Percentiles rank a stretch among this genome's conserved stretches.
Evolutionary conservation across 345 rosid genomes (phyloP).

Genomic region (Citrus australasica): DNA sequence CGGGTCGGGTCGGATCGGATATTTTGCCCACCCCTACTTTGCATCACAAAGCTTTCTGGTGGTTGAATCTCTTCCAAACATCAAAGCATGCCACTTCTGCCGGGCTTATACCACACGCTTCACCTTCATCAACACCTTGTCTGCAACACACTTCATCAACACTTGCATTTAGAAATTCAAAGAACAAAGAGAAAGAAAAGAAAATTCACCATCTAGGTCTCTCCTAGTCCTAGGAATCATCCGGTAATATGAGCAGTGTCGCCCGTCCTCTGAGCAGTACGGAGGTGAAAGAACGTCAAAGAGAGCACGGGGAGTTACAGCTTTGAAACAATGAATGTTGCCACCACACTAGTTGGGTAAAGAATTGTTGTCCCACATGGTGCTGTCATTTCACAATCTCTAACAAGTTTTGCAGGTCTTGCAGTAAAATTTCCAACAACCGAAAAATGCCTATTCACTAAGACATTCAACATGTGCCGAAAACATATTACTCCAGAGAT

Average conservation of each 20-base stretch:
- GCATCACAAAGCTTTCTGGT: conserved; percentile 17
- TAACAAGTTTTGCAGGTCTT: conserved; percentile 38
- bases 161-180: not conserved
- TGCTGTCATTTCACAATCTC: conserved; percentile 33
- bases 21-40: too few species aligned
- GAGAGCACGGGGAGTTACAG: conserved; percentile 51
- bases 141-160: not conserved
- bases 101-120: not conserved
- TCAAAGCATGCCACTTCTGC: not conserved
- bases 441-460: not conserved
- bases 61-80: conserved; percentile 18
- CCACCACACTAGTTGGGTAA: conserved; percentile 32
- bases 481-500: not conserved
- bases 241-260: conserved; percentile 52
- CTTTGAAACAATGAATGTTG: conserved; percentile 43
- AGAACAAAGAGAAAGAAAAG: not conserved
- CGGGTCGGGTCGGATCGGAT: too few species aligned
- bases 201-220: conserved; percentile 32
- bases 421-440: conserved; percentile 16
- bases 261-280: conserved; percentile 44
- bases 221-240: conserved; percentile 18
- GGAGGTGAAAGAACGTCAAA: conserved; percentile 56
- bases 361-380: conserved; percentile 32
- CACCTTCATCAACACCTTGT: not conserved
- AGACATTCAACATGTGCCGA: not conserved